These are phyloP conservation scores for Trichoderma semiorbis DNA, from an alignment of 2,329 filamentous ascomycete genomes.

Conservation along the genomic window DNA sequence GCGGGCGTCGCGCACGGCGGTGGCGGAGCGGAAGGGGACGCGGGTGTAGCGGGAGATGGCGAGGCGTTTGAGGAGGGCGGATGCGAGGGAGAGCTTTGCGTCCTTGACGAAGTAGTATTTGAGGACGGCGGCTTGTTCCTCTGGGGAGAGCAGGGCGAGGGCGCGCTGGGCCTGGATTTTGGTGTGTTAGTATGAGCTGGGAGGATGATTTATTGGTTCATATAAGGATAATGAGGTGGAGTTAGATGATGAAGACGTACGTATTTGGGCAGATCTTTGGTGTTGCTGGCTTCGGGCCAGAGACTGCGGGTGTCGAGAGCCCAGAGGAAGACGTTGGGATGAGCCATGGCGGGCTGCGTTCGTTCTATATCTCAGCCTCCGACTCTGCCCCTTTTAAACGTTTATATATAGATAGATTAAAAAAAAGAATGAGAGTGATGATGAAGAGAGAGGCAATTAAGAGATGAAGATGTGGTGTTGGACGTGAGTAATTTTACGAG, in stretches of 20 bases:
- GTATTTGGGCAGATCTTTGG: conserved; percentile 44
- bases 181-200: neutral
- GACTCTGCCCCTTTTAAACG: neutral
- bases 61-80: conserved; percentile 70
- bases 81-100: conserved; percentile 70
- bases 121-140: conserved; percentile 56
- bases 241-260: conserved; percentile 34
- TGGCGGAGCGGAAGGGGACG: conserved; percentile 59
- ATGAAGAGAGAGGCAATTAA: neutral
- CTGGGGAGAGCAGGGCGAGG: conserved; percentile 48
- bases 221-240: neutral
- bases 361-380: neutral
- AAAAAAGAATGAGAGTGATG: neutral
- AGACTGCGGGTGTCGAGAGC: conserved; percentile 57
- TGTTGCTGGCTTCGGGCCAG: conserved; percentile 52
- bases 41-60: conserved; percentile 57
- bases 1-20: conserved; percentile 52
- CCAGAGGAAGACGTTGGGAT: conserved; percentile 51
- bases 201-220: neutral
- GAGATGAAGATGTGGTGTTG: neutral
- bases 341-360: neutral
- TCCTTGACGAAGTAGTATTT: conserved; percentile 65
- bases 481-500: neutral
- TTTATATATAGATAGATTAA: neutral
- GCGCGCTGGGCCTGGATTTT: conserved; percentile 48